Evolutionary conservation across 2,329 filamentous ascomycete species (phyloP).

Genomic region (Zopfia rhizophila): DNA sequence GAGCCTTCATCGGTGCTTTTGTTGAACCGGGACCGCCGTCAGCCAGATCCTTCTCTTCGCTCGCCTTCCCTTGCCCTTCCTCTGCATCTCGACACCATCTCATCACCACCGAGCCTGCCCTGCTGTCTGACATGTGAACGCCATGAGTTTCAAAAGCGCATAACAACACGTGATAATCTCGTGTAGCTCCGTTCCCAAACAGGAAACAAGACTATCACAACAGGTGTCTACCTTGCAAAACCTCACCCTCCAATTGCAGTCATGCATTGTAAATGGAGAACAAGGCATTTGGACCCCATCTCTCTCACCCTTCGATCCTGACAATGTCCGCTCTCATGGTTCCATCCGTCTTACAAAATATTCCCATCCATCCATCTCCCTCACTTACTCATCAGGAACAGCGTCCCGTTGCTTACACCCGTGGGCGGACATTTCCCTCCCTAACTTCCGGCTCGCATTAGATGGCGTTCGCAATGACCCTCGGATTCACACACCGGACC

Average conservation of each 20-base stretch:
- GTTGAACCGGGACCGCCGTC: constrained; percentile 4
- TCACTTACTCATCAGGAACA: constrained; percentile 34
- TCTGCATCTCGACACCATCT: background rate
- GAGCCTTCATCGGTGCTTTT: too few relatives aligned
- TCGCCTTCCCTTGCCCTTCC: background rate
- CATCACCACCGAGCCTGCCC: constrained; percentile 1
- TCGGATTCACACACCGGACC: constrained; percentile 13
- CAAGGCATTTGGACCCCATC: too few relatives aligned
- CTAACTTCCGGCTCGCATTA: constrained; percentile 36
- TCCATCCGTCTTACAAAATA: constrained; percentile 10
- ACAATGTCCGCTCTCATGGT: constrained; percentile 12
- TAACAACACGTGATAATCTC: constrained; percentile 9
- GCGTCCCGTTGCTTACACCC: constrained; percentile 34
- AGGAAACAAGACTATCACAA: constrained; percentile 2
- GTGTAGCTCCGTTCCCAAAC: constrained; percentile 14
- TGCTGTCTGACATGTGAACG: constrained; percentile 9
- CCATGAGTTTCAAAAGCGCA: constrained; percentile 3
- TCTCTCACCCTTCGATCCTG: background rate
- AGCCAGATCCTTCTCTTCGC: constrained; percentile 3
- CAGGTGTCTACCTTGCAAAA: too few relatives aligned
- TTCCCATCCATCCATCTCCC: constrained; percentile 10
- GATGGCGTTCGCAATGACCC: constrained; percentile 9
- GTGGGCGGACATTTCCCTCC: constrained; percentile 34
- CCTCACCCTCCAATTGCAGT: constrained; percentile 12
- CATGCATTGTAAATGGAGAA: too few relatives aligned